Evolutionary conservation across 2,329 filamentous ascomycete genomes (phyloP), one percentile per base, ranked within the genome.

Genomic region (Nemania sp.): DNA sequence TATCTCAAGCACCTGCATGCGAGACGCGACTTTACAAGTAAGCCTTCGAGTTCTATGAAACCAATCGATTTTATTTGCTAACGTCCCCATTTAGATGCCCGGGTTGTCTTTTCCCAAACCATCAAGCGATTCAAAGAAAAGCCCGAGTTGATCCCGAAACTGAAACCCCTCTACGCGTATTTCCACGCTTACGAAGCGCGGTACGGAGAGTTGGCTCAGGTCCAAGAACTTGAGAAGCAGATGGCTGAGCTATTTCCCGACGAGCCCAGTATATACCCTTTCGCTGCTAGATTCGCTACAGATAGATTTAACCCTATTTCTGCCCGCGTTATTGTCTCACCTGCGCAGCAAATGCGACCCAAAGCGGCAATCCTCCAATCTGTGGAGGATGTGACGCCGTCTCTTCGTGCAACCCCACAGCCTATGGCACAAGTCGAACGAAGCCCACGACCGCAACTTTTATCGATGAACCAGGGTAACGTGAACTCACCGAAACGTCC

Each of bases 131-230:
- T 98, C 51, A 88, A 92, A 7, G 87, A 91, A 26, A 96, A 94
- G 73, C 89, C 92, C 0, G 92, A 94, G 73, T 88, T 89, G 11
- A 82, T 91, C 0, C 81, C 86, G 62, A 96, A 94, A 76, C 89
- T 94, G 8, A 97, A 96, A 78, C 88, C 92, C 0, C 87, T 99
- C 0, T 97, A 97, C 75, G 85, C 90, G 2, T 98, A 95, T 81
- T 95, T 99, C 79, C 95, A 99, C 81, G 92, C 94, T 74, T 97
- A 97, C 78, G 96, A 99, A 82, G 94, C 94, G 11, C 90, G 94
- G 71, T 99, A 94, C 76, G 96, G 97, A 64, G 96, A 99, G 78
- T 86, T 98, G 5, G 89, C 92, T 5, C 94, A 98, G 75, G 93
- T 99, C 62, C 89, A 90, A 71, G 96, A 97, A 78, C 85, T 99